A percentile compares a stretch with the other conserved stretches of the same genome.
phyloP scores from a whole-genome alignment of 169 alveolate genomes.

The Plasmodium reichenowi region DNA sequence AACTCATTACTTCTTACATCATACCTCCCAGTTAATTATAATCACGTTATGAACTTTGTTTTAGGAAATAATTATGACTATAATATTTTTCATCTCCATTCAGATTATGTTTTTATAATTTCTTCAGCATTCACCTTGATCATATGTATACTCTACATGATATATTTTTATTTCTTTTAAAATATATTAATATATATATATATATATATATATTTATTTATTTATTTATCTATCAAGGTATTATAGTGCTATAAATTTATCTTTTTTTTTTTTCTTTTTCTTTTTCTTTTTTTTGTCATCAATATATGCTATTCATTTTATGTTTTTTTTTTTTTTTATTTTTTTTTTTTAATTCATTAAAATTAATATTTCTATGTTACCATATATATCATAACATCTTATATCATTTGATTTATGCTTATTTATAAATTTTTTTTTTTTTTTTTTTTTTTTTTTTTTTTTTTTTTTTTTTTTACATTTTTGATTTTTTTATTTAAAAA shows the following conservation, averaged over 20 bases:
- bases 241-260: neutral
- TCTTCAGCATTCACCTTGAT: slow-evolving; percentile 45
- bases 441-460: too few relatives aligned
- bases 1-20: slow-evolving; percentile 64
- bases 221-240: neutral
- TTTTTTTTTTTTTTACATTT: too few relatives aligned
- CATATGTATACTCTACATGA: slow-evolving; percentile 49
- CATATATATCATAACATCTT: neutral
- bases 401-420: neutral
- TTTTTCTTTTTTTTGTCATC: neutral
- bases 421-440: too few relatives aligned
- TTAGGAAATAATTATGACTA: slow-evolving; percentile 56
- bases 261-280: neutral
- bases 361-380: neutral
- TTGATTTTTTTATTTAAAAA: too few relatives aligned
- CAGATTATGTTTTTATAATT: slow-evolving; percentile 65
- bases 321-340: neutral
- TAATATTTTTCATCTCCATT: slow-evolving; percentile 61
- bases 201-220: neutral
- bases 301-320: neutral
- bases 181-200: neutral
- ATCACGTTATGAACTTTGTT: slow-evolving; percentile 61
- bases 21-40: slow-evolving; percentile 65
- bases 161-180: slow-evolving; percentile 58
- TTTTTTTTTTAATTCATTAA: slow-evolving; percentile 3